Evolutionary conservation across 352 stramenopile species (phyloP).

Genomic region (Pythium biforme): DNA sequence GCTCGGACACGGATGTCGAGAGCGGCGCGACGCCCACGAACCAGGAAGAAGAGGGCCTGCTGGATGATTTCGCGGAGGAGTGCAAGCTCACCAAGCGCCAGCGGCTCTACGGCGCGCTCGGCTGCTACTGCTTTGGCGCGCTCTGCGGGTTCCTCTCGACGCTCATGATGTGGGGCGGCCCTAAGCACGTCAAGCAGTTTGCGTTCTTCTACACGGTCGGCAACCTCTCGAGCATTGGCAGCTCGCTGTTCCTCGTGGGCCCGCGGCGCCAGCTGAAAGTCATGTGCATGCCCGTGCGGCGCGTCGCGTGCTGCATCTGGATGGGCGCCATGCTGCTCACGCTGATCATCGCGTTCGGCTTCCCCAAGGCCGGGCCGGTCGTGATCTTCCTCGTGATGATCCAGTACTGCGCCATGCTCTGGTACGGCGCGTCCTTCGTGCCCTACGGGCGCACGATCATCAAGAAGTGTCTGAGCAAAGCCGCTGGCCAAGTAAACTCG

Average conservation of each 20-base stretch:
- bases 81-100: constrained; percentile 81
- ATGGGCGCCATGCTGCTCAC: constrained; percentile 70
- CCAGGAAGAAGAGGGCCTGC: constrained; percentile 70
- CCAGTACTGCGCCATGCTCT: constrained; percentile 82
- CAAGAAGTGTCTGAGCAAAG: constrained; percentile 67
- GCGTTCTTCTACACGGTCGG: constrained; percentile 86
- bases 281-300: constrained; percentile 83
- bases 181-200: constrained; percentile 82
- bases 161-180: constrained; percentile 78
- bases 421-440: constrained; percentile 81
- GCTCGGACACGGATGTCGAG: constrained; percentile 46
- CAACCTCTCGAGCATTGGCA: constrained; percentile 78
- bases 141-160: constrained; percentile 78
- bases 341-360: constrained; percentile 74
- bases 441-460: constrained; percentile 77
- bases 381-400: constrained; percentile 74
- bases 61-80: constrained; percentile 66
- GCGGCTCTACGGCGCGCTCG: constrained; percentile 67
- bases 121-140: constrained; percentile 70
- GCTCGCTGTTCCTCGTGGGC: constrained; percentile 76
- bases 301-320: constrained; percentile 79
- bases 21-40: constrained; percentile 37
- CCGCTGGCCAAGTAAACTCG: constrained; percentile 39
- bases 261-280: constrained; percentile 69
- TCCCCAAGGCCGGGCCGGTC: constrained; percentile 60